Conservation (phyloP, 2,329 filamentous ascomycete species). For the Chaetomium strumarium region DNA sequence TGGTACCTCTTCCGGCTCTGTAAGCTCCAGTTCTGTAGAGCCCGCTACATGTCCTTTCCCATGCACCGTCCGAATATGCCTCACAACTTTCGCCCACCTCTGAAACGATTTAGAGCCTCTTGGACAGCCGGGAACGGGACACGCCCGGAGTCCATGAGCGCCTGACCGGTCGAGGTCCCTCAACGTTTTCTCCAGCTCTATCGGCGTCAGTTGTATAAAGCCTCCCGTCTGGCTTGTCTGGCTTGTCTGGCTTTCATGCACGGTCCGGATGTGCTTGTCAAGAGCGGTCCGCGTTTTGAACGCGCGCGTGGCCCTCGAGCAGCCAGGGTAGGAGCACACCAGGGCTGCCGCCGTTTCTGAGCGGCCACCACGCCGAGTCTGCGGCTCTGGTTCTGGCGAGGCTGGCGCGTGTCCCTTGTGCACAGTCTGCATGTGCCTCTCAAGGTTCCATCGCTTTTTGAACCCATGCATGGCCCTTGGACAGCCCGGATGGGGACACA, state of each 20-base stretch:
- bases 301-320: constrained; percentile 31
- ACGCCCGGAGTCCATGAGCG: constrained; percentile 22
- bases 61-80: constrained; percentile 1
- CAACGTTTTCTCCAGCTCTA: no score
- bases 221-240: constrained; percentile 12
- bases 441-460: constrained; percentile 13
- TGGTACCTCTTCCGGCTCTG: neutral
- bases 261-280: constrained; percentile 38
- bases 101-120: constrained; percentile 32
- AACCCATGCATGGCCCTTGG: constrained; percentile 33
- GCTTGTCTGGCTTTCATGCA: constrained; percentile 38
- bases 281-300: constrained; percentile 34
- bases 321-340: constrained; percentile 34
- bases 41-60: neutral
- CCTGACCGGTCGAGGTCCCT: no score
- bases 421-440: neutral
- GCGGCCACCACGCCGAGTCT: constrained; percentile 7
- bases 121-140: constrained; percentile 34
- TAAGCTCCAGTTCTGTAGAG: neutral
- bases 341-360: neutral
- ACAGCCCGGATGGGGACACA: constrained; percentile 36
- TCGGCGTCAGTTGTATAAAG: neutral
- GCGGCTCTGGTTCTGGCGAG: neutral
- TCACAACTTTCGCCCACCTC: constrained; percentile 11
- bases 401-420: neutral